Evolutionary conservation across 1,139 yeast genomes (phyloP), one percentile per base, ranked within the genome.

Genomic region (Debaryomyces singareniensis): DNA sequence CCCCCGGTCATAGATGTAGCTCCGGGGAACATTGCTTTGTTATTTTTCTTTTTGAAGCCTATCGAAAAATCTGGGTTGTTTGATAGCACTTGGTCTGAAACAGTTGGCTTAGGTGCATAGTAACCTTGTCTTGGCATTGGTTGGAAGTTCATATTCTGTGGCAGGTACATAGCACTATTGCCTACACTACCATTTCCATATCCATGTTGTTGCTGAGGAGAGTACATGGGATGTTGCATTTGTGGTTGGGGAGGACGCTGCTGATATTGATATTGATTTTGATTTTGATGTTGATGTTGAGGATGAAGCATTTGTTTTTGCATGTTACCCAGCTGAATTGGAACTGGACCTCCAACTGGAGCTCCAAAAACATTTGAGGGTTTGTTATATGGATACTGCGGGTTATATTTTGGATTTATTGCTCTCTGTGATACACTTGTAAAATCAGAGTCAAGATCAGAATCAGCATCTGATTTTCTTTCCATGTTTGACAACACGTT

Each of bases 371-470:
- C 16, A 25, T 26, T 27, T n/a, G 22, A 13, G 15, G 29, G 30
- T 20, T 20, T 28, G 22, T 15, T 25, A 25, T 29, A 20, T n/a
- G 25, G 14, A 12, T 23, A 24, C 11, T 28, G 35, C 5, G 38
- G 40, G 26, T 42, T 57, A 42, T 76, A 78, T 26, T 59, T 59
- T 11, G 85, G 83, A 46, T 82, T 81, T n/a, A 75, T 66, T 5
- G 78, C 86, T 45, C 93, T 61, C 54, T 83, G 93, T 7, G 91
- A 79, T 4, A 83, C 84, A 31, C 87, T 78, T 0, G 94, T 84
- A 49, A 81, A 80, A 44, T 79, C 80, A 0, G 93, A 82, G 16
- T 60, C 70, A 13, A 56, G 56, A 39, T 61, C 69, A 3, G 61
- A 58, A 16, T 59, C 60, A 27, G 38, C 25, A 16, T 38, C 48